Evolutionary conservation across 495 filamentous ascomycete species (phyloP), one percentile per base, ranked within the genome.

Genomic region (Cenococcum geophilum): DNA sequence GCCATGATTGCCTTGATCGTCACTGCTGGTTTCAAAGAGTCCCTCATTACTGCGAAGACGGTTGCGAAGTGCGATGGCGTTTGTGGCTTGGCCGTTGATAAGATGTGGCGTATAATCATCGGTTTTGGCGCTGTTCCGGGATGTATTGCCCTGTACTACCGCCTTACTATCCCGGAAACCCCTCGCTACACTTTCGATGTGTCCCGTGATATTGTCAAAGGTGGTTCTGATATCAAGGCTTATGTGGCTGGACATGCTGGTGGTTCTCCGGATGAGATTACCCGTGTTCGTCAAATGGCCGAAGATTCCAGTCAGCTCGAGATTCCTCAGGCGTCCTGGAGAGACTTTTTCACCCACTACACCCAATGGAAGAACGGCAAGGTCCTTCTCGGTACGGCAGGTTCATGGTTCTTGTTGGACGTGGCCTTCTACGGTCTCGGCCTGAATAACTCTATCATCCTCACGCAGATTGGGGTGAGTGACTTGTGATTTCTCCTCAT

Each of bases 161-260:
- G 91, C 49, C 79, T 96, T 4, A 95, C 91, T 25, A 95, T 96
- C 64, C 91, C 91, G 22, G 88, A 92, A 73, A 83, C 90, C 64
- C 87, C 79, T 40, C 84, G 88, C 35, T 91, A 89, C 72, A 96
- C 89, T 36, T 92, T 95, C 64, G 89, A 93, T 69, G 83, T 95
- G 10, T 78, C 80, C 42, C 82, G 79, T 35, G 88, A 95, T 67
- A 79, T 88, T 37, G 78, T 86, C 69, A 82, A 89, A 74, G 88
- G 79, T 40, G 77, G 77, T 61, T 79, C 79, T 22, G 87, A 91
- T 64, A 81, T 85, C 60, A 77, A 82, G 63, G 82, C 82, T 0
- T 76, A 73, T 48, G 61, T 67, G 5, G 67, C 66, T 35, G 62
- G 66, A 21, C 61, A 43, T 21, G 48, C 63, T 23, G 82, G 86